Percentiles rank a stretch among this genome's conserved stretches.
These are phyloP conservation scores for Blumeria graminis DNA, from an alignment of 2,329 filamentous ascomycete genomes.

Conservation along the genomic window DNA sequence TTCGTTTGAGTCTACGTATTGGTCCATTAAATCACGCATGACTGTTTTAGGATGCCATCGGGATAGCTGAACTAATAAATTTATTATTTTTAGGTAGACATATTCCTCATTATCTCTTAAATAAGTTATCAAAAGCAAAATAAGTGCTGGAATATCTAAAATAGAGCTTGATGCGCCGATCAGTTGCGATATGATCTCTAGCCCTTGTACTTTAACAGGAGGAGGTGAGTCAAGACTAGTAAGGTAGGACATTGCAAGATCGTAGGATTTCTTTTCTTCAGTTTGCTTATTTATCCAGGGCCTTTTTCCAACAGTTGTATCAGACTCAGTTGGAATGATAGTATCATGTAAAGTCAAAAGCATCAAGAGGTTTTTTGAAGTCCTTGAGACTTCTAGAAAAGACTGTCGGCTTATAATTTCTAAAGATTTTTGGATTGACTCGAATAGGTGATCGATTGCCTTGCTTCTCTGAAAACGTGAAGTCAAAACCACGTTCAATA, in stretches of 20 bases:
- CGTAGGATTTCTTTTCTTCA: slow-evolving; percentile 37
- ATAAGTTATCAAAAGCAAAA: slow-evolving; percentile 38
- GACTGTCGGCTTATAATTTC: slow-evolving; percentile 17
- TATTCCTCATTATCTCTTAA: slow-evolving; percentile 45
- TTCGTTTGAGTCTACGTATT: slow-evolving; percentile 41
- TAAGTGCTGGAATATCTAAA: slow-evolving; percentile 39
- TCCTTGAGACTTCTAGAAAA: slow-evolving; percentile 23
- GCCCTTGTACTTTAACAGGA: slow-evolving; percentile 40
- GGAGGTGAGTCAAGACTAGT: slow-evolving; percentile 35
- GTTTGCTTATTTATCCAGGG: slow-evolving; percentile 21
- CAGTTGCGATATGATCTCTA: slow-evolving; percentile 33
- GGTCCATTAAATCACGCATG: slow-evolving; percentile 35
- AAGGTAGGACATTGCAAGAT: slow-evolving; percentile 38
- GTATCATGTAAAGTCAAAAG: slow-evolving; percentile 31
- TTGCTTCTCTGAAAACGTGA: slow-evolving; percentile 28
- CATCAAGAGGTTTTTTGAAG: slow-evolving; percentile 29
- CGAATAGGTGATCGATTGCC: slow-evolving; percentile 18
- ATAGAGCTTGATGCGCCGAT: slow-evolving; percentile 29
- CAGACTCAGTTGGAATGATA: slow-evolving; percentile 18
- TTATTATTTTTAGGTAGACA: slow-evolving; percentile 43
- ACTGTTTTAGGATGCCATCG: slow-evolving; percentile 37
- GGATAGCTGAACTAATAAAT: slow-evolving; percentile 34
- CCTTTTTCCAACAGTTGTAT: background rate
- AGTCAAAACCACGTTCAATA: slow-evolving; percentile 35
- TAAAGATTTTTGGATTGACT: slow-evolving; percentile 25